Evolutionary conservation across 805 yeast species (phyloP).

Genomic region (Candida nemodendra): DNA sequence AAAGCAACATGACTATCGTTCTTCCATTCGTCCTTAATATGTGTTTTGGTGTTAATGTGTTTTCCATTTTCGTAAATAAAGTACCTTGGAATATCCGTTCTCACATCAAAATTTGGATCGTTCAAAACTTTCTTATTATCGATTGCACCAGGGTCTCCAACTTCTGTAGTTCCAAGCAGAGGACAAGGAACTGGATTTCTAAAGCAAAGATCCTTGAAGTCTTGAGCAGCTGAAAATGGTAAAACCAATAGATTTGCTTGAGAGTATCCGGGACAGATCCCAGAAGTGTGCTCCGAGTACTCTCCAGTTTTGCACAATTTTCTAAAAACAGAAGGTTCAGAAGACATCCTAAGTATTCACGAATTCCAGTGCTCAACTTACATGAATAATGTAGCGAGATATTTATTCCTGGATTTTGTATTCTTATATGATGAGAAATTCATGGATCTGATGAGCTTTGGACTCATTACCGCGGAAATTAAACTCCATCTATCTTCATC

Average conservation of each 20-base stretch:
- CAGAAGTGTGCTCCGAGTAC: slow-evolving; percentile 9
- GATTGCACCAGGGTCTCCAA: slow-evolving; percentile 24
- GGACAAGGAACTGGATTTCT: slow-evolving; percentile 43
- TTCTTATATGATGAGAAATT: no score
- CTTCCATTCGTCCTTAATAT: slow-evolving; percentile 34
- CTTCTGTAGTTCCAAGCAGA: slow-evolving; percentile 17
- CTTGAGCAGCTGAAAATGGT: slow-evolving; percentile 33
- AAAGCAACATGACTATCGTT: slow-evolving; percentile 37
- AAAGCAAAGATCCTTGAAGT: slow-evolving; percentile 35
- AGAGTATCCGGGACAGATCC: slow-evolving; percentile 26
- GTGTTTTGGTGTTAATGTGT: slow-evolving; percentile 22
- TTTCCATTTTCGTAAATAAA: slow-evolving; percentile 34
- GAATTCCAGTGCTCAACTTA: no score
- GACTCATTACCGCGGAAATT: no score
- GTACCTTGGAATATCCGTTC: slow-evolving; percentile 37
- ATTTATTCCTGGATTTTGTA: no score
- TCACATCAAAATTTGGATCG: slow-evolving; percentile 28
- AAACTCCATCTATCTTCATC: no score
- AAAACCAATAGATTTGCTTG: slow-evolving; percentile 41
- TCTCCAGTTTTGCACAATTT: neutral
- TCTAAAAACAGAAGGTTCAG: neutral
- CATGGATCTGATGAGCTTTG: no score
- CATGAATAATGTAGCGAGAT: no score
- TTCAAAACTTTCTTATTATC: slow-evolving; percentile 16
- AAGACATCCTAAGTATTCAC: no score